These are phyloP conservation scores for Tilletia indica DNA, from an alignment of 1,284 basidiomycete species.

Conservation along the genomic window DNA sequence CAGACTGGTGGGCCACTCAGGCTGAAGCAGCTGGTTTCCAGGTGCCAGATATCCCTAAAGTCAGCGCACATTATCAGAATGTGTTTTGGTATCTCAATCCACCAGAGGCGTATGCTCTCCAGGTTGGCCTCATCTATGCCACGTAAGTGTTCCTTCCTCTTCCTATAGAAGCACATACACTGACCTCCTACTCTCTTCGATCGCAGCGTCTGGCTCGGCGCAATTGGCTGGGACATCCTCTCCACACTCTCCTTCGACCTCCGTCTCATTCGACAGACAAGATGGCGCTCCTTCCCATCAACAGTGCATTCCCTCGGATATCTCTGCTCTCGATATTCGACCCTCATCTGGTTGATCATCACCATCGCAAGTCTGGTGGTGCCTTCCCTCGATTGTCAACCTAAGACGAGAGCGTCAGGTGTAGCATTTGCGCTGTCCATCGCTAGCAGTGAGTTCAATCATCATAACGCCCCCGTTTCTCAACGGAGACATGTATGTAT, in stretches of 20 bases:
- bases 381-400: conserved; percentile 31
- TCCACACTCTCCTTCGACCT: conserved; percentile 39
- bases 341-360: conserved; percentile 38
- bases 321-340: conserved; percentile 39
- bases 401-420: conserved; percentile 32
- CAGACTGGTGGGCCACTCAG: conserved; percentile 10
- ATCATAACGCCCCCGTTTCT: not conserved
- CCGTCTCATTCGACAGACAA: conserved; percentile 36
- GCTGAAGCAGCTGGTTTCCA: not conserved
- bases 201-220: conserved; percentile 42
- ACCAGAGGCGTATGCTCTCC: not conserved
- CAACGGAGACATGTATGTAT: not conserved
- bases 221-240: conserved; percentile 47
- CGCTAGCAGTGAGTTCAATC: conserved; percentile 26
- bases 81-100: conserved; percentile 11
- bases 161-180: not conserved
- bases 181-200: not conserved
- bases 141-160: not conserved
- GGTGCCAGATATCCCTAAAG: not conserved
- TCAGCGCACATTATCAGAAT: conserved; percentile 7
- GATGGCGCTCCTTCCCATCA: conserved; percentile 36
- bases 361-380: conserved; percentile 37
- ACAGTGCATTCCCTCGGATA: conserved; percentile 42
- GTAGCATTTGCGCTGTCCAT: conserved; percentile 37
- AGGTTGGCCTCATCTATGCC: not conserved